These are phyloP conservation scores for Magnolia sinica DNA, from an alignment of 164 flowering plant species.

Conservation along the genomic window DNA sequence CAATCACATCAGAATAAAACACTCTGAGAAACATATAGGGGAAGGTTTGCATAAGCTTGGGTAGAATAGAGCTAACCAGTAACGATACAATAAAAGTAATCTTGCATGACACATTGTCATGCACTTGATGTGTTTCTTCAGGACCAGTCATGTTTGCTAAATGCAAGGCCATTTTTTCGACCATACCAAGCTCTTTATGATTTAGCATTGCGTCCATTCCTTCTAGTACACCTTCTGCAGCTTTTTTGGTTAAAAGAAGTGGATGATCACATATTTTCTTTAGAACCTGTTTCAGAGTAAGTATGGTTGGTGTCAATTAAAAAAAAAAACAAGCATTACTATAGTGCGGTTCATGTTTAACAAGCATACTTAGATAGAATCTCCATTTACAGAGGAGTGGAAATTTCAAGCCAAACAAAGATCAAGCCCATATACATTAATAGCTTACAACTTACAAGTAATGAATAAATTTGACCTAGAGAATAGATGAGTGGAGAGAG, in stretches of 20 bases:
- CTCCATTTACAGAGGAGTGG: background rate
- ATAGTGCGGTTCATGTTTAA: background rate
- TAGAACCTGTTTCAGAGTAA: constrained; percentile 54
- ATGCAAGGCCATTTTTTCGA: constrained; percentile 71
- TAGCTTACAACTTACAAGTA: too few species aligned
- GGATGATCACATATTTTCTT: constrained; percentile 99
- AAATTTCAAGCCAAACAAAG: too few species aligned
- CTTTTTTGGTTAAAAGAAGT: constrained; percentile 82
- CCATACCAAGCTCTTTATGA: constrained; percentile 54
- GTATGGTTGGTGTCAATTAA: background rate
- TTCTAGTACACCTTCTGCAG: constrained; percentile 89
- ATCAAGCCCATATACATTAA: too few species aligned
- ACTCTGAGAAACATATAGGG: background rate
- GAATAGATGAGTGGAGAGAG: too few species aligned
- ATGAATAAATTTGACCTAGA: too few species aligned
- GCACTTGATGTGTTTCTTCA: constrained; percentile 40
- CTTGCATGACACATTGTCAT: constrained; percentile 84
- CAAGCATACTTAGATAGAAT: background rate
- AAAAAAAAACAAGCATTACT: background rate
- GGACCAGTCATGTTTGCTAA: constrained; percentile 55
- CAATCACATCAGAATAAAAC: background rate
- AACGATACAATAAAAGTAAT: constrained; percentile 74
- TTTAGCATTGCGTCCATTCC: constrained; percentile 77
- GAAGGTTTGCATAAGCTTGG: background rate
- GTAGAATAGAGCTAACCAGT: constrained; percentile 41